Evolutionary conservation across 2,329 filamentous ascomycete species (phyloP).

Genomic region (Fusarium citri): DNA sequence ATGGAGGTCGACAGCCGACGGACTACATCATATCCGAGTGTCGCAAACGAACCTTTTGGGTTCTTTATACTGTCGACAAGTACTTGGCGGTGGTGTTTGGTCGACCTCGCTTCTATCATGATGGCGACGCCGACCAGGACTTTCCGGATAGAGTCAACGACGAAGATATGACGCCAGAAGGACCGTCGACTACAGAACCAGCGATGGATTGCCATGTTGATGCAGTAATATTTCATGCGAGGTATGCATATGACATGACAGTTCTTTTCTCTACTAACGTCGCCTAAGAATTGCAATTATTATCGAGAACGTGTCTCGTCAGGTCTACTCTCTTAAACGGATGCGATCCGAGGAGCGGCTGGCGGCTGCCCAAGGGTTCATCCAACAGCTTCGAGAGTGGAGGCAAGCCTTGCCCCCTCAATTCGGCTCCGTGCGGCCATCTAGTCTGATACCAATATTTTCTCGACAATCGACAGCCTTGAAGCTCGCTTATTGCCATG

Average conservation of each 20-base stretch:
- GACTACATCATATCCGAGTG: slow-evolving; percentile 64
- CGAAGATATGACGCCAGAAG: slow-evolving; percentile 62
- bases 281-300: slow-evolving; percentile 55
- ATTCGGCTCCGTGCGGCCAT: slow-evolving; percentile 57
- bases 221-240: slow-evolving; percentile 58
- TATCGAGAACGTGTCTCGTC: slow-evolving; percentile 53
- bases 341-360: slow-evolving; percentile 53
- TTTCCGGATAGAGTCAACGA: slow-evolving; percentile 68
- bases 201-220: slow-evolving; percentile 62
- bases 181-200: slow-evolving; percentile 48
- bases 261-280: not conserved
- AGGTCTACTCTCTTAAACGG: slow-evolving; percentile 55
- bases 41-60: slow-evolving; percentile 70
- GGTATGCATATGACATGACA: slow-evolving; percentile 22
- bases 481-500: slow-evolving; percentile 65
- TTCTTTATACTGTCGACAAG: slow-evolving; percentile 70
- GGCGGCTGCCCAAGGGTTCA: slow-evolving; percentile 53
- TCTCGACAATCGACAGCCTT: slow-evolving; percentile 63
- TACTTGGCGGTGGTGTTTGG: slow-evolving; percentile 73
- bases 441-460: slow-evolving; percentile 59
- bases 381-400: slow-evolving; percentile 55
- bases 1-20: slow-evolving; percentile 7
- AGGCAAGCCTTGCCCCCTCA: slow-evolving; percentile 55
- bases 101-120: slow-evolving; percentile 69
- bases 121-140: slow-evolving; percentile 72